Percentiles rank a stretch among this genome's conserved stretches.
phyloP scores from a whole-genome alignment of 805 yeast genomes.

The Lachancea lanzarotensis region DNA sequence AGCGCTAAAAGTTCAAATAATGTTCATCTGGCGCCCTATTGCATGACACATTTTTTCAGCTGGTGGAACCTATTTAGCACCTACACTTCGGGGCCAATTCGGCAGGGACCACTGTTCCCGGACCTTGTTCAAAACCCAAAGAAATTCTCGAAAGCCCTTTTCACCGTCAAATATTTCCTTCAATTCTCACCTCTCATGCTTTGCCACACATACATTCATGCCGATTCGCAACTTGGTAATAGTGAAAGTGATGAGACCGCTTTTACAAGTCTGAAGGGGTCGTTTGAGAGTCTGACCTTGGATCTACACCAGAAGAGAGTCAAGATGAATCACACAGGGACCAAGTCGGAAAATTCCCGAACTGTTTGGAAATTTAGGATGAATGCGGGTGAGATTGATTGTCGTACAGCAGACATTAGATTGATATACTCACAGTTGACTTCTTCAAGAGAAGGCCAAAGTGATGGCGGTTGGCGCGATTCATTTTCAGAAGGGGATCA shows the following conservation, averaged over 20 bases:
- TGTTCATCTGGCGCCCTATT: conserved; percentile 65
- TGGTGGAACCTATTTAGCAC: conserved; percentile 84
- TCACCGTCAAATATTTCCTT: conserved; percentile 69
- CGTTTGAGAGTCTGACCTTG: conserved; percentile 43
- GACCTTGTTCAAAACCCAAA: conserved; percentile 39
- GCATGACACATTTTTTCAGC: conserved; percentile 55
- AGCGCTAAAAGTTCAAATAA: conserved; percentile 48
- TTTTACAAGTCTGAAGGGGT: conserved; percentile 60
- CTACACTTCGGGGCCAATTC: conserved; percentile 69
- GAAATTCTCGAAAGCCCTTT: conserved; percentile 63
- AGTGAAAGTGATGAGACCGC: conserved; percentile 38
- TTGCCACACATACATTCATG: conserved; percentile 62
- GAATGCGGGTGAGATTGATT: conserved; percentile 64
- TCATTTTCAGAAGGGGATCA: not conserved
- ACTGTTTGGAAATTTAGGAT: conserved; percentile 49
- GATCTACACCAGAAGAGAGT: conserved; percentile 56
- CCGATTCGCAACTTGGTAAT: conserved; percentile 37
- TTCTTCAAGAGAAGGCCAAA: conserved; percentile 45
- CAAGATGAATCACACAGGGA: conserved; percentile 36
- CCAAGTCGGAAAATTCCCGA: conserved; percentile 39
- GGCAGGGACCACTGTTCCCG: conserved; percentile 64
- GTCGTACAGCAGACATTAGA: conserved; percentile 62
- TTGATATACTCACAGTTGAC: conserved; percentile 57
- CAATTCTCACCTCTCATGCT: conserved; percentile 60
- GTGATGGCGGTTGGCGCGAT: conserved; percentile 10